Evolutionary conservation across 75 land plant genomes (phyloP).

Genomic region (Cunninghamia lanceolata): DNA sequence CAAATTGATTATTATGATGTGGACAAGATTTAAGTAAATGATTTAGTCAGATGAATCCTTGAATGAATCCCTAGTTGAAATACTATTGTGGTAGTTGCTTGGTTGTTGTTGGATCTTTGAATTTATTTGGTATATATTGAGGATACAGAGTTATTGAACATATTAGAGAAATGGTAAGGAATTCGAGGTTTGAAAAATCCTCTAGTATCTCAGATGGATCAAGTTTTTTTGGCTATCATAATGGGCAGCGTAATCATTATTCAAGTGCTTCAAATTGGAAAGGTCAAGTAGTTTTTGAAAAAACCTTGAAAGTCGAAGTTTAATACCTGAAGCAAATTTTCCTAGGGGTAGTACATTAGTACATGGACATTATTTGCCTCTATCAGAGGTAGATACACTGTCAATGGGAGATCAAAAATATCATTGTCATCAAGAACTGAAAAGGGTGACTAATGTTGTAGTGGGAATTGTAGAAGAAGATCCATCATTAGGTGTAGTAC

Average conservation of each 20-base stretch:
- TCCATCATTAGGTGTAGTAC: conserved; percentile 33
- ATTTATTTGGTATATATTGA: conserved; percentile 2
- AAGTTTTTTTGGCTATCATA: conserved; percentile 24
- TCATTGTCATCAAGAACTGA: conserved; percentile 42
- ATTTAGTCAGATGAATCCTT: no score
- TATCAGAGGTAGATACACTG: conserved; percentile 42
- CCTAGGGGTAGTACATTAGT: conserved; percentile 29
- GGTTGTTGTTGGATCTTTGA: no score
- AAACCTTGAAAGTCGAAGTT: conserved; percentile 38
- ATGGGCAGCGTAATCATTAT: conserved; percentile 57
- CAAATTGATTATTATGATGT: no score
- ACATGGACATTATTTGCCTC: conserved; percentile 33
- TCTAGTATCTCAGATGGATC: conserved; percentile 67
- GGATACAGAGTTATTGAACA: conserved; percentile 4
- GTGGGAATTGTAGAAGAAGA: conserved; percentile 44
- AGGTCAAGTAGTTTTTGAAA: conserved; percentile 72
- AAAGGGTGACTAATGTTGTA: conserved; percentile 39
- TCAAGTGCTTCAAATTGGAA: conserved; percentile 40
- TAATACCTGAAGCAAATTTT: conserved; percentile 36
- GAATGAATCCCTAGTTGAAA: no score
- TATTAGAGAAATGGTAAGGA: conserved; percentile 49
- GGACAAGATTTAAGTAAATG: no score
- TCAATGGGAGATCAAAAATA: conserved; percentile 46
- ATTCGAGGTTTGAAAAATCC: conserved; percentile 61
- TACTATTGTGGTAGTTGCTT: no score